phyloP scores from a whole-genome alignment of 2,329 filamentous ascomycete species.

The Cordyceps javanica region DNA sequence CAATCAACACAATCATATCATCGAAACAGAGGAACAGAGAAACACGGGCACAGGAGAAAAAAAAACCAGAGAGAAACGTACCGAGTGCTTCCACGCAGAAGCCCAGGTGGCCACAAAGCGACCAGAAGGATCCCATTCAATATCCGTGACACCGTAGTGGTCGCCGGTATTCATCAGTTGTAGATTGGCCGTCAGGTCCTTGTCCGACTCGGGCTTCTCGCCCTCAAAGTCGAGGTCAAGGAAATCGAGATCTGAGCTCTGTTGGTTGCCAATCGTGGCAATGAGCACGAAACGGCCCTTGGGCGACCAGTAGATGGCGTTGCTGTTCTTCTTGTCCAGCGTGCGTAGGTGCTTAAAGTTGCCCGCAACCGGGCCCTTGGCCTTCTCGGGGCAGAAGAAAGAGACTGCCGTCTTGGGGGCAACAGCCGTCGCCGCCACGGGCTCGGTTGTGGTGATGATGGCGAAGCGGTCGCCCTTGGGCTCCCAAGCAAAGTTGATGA shows the following conservation, averaged over 20 bases:
- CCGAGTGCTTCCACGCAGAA: constrained; percentile 90
- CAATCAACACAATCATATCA: neutral
- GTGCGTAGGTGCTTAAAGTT: constrained; percentile 97
- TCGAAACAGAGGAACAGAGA: no score
- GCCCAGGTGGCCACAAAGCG: constrained; percentile 92
- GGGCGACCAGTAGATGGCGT: constrained; percentile 98
- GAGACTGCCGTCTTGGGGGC: constrained; percentile 89
- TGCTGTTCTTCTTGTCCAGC: constrained; percentile 98
- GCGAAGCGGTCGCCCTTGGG: constrained; percentile 97
- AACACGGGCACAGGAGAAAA: no score
- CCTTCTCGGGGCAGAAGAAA: constrained; percentile 96
- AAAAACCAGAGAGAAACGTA: constrained; percentile 45
- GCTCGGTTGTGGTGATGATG: constrained; percentile 90
- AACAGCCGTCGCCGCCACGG: constrained; percentile 69
- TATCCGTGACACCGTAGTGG: constrained; percentile 95
- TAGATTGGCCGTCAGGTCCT: constrained; percentile 89
- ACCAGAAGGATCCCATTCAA: constrained; percentile 96
- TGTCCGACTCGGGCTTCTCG: constrained; percentile 87
- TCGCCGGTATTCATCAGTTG: constrained; percentile 91
- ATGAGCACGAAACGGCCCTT: constrained; percentile 92
- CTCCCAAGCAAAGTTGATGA: constrained; percentile 99
- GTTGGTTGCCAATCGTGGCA: constrained; percentile 84
- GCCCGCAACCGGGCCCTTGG: constrained; percentile 71
- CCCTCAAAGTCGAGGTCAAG: constrained; percentile 98
- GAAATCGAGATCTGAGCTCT: constrained; percentile 95